phyloP scores from a whole-genome alignment of 169 alveolate genomes.

The Plasmodium relictum region DNA sequence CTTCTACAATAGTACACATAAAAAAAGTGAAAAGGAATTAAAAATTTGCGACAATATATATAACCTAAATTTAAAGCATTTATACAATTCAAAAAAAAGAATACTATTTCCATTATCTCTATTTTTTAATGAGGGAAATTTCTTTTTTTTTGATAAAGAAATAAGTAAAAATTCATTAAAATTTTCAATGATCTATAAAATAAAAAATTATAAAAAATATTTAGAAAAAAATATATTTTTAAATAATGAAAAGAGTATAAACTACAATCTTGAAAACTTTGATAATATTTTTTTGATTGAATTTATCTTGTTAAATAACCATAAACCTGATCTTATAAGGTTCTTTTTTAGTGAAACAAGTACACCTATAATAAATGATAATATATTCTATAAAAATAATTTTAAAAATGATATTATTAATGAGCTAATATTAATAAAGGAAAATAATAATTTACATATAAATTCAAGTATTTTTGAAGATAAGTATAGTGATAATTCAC shows the following conservation, averaged over 20 bases:
- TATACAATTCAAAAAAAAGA: constrained; percentile 6
- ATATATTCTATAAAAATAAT: constrained; percentile 30
- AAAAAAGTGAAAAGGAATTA: neutral
- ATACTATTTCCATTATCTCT: constrained; percentile 36
- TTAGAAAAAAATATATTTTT: constrained; percentile 1
- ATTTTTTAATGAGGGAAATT: constrained; percentile 60
- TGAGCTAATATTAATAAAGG: constrained; percentile 10
- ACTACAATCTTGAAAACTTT: neutral
- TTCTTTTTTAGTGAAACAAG: constrained; percentile 57
- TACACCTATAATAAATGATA: constrained; percentile 76
- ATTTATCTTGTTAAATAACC: constrained; percentile 54
- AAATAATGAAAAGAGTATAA: constrained; percentile 2
- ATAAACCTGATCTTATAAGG: constrained; percentile 53
- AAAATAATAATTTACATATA: neutral
- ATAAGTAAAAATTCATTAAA: constrained; percentile 14
- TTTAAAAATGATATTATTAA: constrained; percentile 46
- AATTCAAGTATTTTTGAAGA: constrained; percentile 9
- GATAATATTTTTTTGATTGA: constrained; percentile 39
- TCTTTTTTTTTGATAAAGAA: constrained; percentile 22
- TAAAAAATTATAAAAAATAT: constrained; percentile 50
- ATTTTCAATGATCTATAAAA: constrained; percentile 50
- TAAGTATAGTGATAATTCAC: neutral
- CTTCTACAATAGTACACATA: neutral
- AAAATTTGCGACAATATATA: too few relatives aligned
- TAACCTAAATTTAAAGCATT: too few relatives aligned